Base-by-base conservation (phyloP, 2,329 filamentous ascomycete species). In the Talaromyces islandicus region DNA sequence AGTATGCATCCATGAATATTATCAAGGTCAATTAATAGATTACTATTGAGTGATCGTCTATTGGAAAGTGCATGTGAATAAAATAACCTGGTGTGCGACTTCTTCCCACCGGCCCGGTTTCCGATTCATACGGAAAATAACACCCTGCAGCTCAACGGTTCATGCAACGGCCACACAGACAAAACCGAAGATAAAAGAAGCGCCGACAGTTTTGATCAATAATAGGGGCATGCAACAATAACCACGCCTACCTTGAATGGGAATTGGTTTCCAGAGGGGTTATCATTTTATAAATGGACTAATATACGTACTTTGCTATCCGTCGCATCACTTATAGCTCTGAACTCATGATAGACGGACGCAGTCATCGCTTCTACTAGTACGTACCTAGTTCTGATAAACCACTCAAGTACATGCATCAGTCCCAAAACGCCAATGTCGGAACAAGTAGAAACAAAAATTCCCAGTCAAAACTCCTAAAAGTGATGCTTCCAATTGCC, bases 401-500 rank as follows among this genome's bases (percentile, higher is more conserved):
- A 17, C 7, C 12, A 35, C 14, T 35, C 32, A 46, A 46, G 7
- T 46, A 14, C 43, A 46, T 46, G 19, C 41, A 46, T 10, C 17
- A 14, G 43, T 46, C 43, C 43, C 43, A 24, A 46, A 46, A 21
- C 6, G 41, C n/a, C n/a, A 21, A 46, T 5, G 11, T n/a, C n/a
- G n/a, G n/a, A n/a, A n/a, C n/a, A 17, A 14, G 11, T 7, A 46
- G 19, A 21, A 32, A 32, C 9, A 32, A 46, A 46, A 24, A 46
- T 24, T 2, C 21, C n/a, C 41, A 19, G 41, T 2, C 41, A 46
- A n/a, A 24, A n/a, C 19, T 11, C 21, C 4, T 17, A 27, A 58
- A 62, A 62, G 57, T 62, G 60, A 62, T 62, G 60, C 60, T 62
- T 56, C 60, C 54, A 62, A 56, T 61, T 59, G 60, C 4, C 41